Conservation (phyloP, 257 asterid genomes). For the Paulownia fortunei region DNA sequence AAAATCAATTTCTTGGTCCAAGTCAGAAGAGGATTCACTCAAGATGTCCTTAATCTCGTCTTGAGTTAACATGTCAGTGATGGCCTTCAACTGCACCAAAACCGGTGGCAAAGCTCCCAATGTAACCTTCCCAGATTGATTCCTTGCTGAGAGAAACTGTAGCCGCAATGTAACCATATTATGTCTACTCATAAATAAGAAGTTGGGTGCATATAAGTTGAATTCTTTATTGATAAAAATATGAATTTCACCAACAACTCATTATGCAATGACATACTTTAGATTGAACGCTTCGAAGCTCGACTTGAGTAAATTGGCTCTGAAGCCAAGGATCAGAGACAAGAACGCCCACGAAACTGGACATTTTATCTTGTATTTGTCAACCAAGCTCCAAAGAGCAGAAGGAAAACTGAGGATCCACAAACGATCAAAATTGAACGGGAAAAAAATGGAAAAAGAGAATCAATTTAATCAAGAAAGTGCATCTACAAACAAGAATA, state of each 20-base stretch:
- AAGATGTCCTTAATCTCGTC: slow-evolving; percentile 65
- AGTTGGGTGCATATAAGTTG: neutral
- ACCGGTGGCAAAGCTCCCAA: slow-evolving; percentile 73
- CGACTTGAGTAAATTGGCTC: slow-evolving; percentile 89
- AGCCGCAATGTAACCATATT: neutral
- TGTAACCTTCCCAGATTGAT: slow-evolving; percentile 64
- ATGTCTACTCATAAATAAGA: neutral
- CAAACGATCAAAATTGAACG: neutral
- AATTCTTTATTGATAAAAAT: neutral
- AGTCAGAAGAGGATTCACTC: slow-evolving; percentile 54
- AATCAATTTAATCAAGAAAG: neutral
- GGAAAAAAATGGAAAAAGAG: neutral
- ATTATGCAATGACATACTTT: slow-evolving; percentile 41
- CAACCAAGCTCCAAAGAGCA: slow-evolving; percentile 1
- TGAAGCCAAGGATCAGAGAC: slow-evolving; percentile 86
- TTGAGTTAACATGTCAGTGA: slow-evolving; percentile 46
- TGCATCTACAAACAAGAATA: slow-evolving; percentile 6
- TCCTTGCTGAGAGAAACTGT: slow-evolving; percentile 64
- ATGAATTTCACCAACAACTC: neutral
- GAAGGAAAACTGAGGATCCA: neutral
- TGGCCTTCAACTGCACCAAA: slow-evolving; percentile 65
- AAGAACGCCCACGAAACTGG: slow-evolving; percentile 69
- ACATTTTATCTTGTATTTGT: slow-evolving; percentile 45
- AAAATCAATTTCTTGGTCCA: slow-evolving; percentile 68
- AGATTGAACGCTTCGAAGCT: slow-evolving; percentile 74